These are phyloP conservation scores for Pythium aquatile DNA, from an alignment of 352 stramenopile species.

Conservation along the genomic window DNA sequence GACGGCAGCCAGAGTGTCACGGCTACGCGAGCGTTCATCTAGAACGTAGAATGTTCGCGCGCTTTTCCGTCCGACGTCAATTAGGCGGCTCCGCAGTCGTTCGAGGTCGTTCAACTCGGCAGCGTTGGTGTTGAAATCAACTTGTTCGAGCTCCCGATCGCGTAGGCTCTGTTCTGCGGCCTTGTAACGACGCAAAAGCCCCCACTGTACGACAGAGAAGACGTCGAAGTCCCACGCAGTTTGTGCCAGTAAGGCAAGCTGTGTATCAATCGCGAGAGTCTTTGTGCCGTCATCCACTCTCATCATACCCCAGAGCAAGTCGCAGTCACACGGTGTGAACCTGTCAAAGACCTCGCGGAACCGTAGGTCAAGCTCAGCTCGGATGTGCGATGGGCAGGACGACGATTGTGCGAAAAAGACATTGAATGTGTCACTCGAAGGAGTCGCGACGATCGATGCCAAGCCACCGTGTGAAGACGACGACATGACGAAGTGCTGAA, in stretches of 20 bases:
- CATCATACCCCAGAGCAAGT: conserved; percentile 76
- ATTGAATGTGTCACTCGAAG: conserved; percentile 73
- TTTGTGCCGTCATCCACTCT: conserved; percentile 47
- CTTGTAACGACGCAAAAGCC: conserved; percentile 39
- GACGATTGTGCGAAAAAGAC: conserved; percentile 41
- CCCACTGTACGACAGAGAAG: conserved; percentile 67
- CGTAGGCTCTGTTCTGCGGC: not conserved
- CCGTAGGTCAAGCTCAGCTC: not conserved
- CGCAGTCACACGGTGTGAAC: conserved; percentile 73
- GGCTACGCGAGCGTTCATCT: conserved; percentile 30
- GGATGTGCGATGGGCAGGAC: not conserved
- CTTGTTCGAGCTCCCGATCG: not conserved
- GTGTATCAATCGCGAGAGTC: conserved; percentile 44
- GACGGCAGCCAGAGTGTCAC: conserved; percentile 4
- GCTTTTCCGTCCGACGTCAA: conserved; percentile 38
- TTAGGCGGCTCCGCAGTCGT: conserved; percentile 19
- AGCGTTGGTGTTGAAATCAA: not conserved
- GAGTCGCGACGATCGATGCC: conserved; percentile 28
- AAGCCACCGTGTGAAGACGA: conserved; percentile 11
- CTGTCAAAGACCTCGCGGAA: conserved; percentile 39
- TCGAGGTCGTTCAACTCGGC: not conserved
- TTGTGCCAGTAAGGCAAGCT: conserved; percentile 53
- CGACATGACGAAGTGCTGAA: conserved; percentile 42
- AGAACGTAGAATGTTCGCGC: conserved; percentile 59
- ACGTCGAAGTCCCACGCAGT: conserved; percentile 75